Conservation (phyloP, 306 rosid genomes). For the Sechiopsis laciniata region DNA sequence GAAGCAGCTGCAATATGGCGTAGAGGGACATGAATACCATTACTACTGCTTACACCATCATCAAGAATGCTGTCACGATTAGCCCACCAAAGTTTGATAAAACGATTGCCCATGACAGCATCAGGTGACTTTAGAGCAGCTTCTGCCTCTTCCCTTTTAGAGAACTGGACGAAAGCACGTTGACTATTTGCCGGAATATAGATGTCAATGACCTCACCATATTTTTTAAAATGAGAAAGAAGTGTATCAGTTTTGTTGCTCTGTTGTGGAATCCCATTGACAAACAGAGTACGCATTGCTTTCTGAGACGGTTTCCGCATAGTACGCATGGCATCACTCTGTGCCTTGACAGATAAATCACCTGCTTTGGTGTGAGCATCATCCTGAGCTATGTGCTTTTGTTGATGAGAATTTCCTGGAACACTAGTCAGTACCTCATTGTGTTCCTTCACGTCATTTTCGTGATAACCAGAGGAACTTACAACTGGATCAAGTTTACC, state of each 20-base stretch:
- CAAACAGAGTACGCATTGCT: slow-evolving; percentile 86
- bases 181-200: slow-evolving; percentile 75
- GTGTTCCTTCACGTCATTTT: slow-evolving; percentile 55
- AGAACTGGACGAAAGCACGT: slow-evolving; percentile 94
- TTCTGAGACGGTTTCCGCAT: slow-evolving; percentile 71
- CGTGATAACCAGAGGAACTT: slow-evolving; percentile 47
- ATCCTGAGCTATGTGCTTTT: slow-evolving; percentile 48
- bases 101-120: slow-evolving; percentile 98
- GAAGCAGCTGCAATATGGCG: slow-evolving; percentile 46
- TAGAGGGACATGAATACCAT: slow-evolving; percentile 44
- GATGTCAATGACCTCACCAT: slow-evolving; percentile 84
- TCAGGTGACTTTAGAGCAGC: slow-evolving; percentile 92
- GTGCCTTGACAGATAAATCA: slow-evolving; percentile 47
- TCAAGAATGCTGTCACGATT: slow-evolving; percentile 90
- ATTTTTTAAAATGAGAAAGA: slow-evolving; percentile 82
- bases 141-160: slow-evolving; percentile 97
- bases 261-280: slow-evolving; percentile 74
- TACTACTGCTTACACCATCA: slow-evolving; percentile 43
- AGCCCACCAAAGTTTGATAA: slow-evolving; percentile 97
- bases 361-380: slow-evolving; percentile 45
- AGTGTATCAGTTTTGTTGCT: slow-evolving; percentile 72
- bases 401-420: slow-evolving; percentile 47
- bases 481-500: slow-evolving; percentile 47
- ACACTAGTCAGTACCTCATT: slow-evolving; percentile 40
- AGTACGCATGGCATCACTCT: slow-evolving; percentile 42